Evolutionary conservation across 108 stramenopile species (phyloP), one percentile per base, ranked within the genome.

Genomic region (Nitzschia inconspicua): DNA sequence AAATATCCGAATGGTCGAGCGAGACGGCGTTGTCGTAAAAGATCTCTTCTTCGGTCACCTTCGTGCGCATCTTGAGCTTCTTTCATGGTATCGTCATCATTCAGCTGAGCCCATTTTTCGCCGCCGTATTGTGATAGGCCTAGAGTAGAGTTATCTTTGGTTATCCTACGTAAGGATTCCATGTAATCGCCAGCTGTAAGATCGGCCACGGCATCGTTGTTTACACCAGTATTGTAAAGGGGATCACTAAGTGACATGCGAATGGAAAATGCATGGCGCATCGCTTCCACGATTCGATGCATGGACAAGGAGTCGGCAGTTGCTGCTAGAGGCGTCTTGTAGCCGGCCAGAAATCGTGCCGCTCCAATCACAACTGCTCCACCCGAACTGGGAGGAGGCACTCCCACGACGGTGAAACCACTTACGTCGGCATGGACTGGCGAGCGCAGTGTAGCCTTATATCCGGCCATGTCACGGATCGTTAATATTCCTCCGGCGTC

Each of bases 211-310:
- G 83, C 87, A 49, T 70, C 65, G 7, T 61, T 40, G 0, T 44
- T 63, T 0, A 25, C 29, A 44, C 57, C 80, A 13, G 28, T 47
- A 9, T 81, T 65, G 56, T 74, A 90, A 9, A 43, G 73, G 11
- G 93, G 93, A 62, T 94, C 93, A 43, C 80, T 78, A 70, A 94
- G 44, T 0, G 76, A 76, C 89, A 94, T 90, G 4, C 92, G 80
- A 46, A 94, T 90, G 0, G 88, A 75, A 72, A 94, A 94, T 0
- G 74, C 86, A 54, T 94, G 88, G 27, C 78, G 63, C 54, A 79
- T 62, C 3, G 85, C 88, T 63, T 94, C 92, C 0, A 79, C 79
- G 9, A 82, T 57, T 22, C 83, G 62, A 65, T 94, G 92, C 25
- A 72, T 44, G 4, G 86, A 86, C 36, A 89, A 47, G 3, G 82